Evolutionary conservation across 352 stramenopile genomes (phyloP), one percentile per base, ranked within the genome.

Genomic region (Pythium phragmitis): DNA sequence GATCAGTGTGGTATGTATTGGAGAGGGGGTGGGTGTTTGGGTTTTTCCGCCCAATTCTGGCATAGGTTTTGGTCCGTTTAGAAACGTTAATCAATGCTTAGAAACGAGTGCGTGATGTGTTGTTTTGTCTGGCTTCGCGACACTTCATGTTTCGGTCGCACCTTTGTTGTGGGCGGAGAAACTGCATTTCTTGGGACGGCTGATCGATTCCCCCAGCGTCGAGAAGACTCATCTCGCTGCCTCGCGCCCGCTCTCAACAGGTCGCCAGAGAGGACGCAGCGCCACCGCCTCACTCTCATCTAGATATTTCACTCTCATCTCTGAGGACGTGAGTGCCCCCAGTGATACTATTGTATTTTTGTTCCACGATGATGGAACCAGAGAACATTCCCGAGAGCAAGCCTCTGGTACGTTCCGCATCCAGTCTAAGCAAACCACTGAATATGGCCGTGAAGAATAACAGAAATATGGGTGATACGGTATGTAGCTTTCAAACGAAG

Each of bases 321-420:
- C 41, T 47, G 41, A 47, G 45, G 19, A 50, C 45, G 17, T n/a
- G 45, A 30, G 34, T 39, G 7, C 39, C 39, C 39, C 39, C 39
- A 46, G 17, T 14, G 39, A 21, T 46, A 46, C 39, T 21, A 28
- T 33, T 34, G n/a, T 21, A 46, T 34, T 58, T 37, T 34, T 21
- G 51, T 42, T 49, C 42, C 23, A 68, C 52, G 39, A 89, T 87
- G 75, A 89, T 89, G 80, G 78, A 89, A 59, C 76, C 80, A 6
- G 76, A 88, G 67, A 80, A 72, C 52, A 69, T 85, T 45, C 74
- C 74, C 9, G 80, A 88, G 64, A 80, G 82, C 42, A 87, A 88
- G 63, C 78, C 80, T 12, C 69, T 89, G 69, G 80, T 89, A 72
- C 49, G 67, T 65, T 41, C 16, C n/a, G 53, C 47, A 14, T 16